Base-by-base conservation (phyloP, 2,329 filamentous ascomycete species). In the Bertia moriformis region DNA sequence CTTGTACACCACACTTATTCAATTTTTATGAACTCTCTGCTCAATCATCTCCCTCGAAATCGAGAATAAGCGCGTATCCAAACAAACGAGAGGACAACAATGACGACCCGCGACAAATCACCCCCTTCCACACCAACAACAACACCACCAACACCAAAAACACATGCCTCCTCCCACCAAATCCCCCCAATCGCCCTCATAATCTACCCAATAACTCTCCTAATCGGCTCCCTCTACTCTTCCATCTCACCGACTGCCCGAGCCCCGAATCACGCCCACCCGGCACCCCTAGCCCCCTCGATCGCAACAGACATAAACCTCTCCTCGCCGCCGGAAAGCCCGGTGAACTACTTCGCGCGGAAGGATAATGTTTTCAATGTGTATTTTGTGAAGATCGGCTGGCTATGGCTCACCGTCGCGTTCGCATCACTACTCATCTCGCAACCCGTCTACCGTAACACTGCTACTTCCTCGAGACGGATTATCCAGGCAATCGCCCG, bases 321-420 rank as follows among this genome's bases (percentile, higher is more conserved):
- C 15, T 35, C 32, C 32, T n/a, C 24, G 10, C 24, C 24, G n/a
- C n/a, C n/a, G n/a, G 22, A 27, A 27, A 35, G 15, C 32, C 32
- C 32, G 17, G 32, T 35, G 10, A 63, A 59, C 49, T 82, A 81
- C 56, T 82, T 82, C 51, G 76, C 77, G 15, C 68, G 68, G 24
- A 82, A 82, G 54, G 60, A 65, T 49, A 82, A 82, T 55, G 51
- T 81, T 43, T 73, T 81, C 64, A 82, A 82, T 48, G 50, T 76
- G 38, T 73, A 74, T 53, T 82, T 82, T 49, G 77, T 82, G 46
- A 82, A 82, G 51, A 58, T 74, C 20, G 77, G 75, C 45, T 82
- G 77, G 77, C 58, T 78, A 43, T 82, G 77, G 77, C 72, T 70
- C 3, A 78, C 75, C 0, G 46, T 69, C 4, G 73, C 74, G 1